A percentile compares a stretch with the other conserved stretches of the same genome.
Conservation (phyloP, 1,284 basidiomycete species). For the Ustilago hordei region DNA sequence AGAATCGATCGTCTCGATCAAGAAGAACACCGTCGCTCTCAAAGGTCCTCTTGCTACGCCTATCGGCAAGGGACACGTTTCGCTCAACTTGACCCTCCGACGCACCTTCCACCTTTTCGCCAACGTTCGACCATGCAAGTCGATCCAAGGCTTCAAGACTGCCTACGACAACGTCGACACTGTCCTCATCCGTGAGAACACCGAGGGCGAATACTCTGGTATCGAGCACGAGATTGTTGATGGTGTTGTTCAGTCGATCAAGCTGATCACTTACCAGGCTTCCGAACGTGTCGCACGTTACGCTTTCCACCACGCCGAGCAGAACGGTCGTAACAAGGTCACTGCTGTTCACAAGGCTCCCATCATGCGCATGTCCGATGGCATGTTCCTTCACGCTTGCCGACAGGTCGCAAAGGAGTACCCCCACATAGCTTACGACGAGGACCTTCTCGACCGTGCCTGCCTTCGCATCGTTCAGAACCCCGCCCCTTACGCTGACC, state of each 20-base stretch:
- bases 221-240: constrained; percentile 98
- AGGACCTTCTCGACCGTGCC: constrained; percentile 95
- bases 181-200: constrained; percentile 98
- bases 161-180: constrained; percentile 98
- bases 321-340: constrained; percentile 88
- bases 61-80: constrained; percentile 99
- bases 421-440: constrained; percentile 92
- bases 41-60: constrained; percentile 78
- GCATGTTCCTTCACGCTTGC: constrained; percentile 99
- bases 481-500: constrained; percentile 91
- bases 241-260: constrained; percentile 99
- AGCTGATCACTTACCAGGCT: constrained; percentile 98
- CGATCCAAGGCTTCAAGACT: constrained; percentile 96
- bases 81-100: constrained; percentile 94
- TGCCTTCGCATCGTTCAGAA: constrained; percentile 87
- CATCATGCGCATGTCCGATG: constrained; percentile 99
- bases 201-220: constrained; percentile 99
- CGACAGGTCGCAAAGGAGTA: constrained; percentile 96
- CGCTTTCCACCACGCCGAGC: constrained; percentile 95
- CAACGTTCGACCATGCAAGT: constrained; percentile 96
- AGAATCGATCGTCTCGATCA: constrained; percentile 87
- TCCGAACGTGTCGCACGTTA: constrained; percentile 98
- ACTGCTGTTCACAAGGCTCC: constrained; percentile 99
- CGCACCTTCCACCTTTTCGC: constrained; percentile 98
- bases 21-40: constrained; percentile 96